phyloP scores from a whole-genome alignment of 495 filamentous ascomycete genomes.

The Xylaria acuta region DNA sequence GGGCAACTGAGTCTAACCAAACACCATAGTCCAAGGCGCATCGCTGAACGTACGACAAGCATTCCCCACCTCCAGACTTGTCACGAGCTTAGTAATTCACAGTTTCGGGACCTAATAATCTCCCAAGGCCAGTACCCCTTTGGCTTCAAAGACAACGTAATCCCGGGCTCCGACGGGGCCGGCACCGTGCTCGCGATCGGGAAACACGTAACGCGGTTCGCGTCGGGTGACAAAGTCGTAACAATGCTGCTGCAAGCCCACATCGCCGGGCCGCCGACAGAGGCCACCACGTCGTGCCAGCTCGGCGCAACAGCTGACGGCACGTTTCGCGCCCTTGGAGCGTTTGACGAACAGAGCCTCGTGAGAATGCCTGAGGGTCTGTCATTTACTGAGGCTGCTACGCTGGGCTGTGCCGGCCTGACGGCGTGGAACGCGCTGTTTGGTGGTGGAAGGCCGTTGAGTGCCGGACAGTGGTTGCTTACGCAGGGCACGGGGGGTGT shows the following conservation, averaged over 20 bases:
- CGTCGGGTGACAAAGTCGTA: background rate
- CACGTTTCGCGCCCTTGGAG: background rate
- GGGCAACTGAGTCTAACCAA: background rate
- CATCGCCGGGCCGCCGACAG: background rate
- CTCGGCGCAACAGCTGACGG: background rate
- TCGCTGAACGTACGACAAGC: background rate
- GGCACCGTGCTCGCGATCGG: conserved; percentile 67
- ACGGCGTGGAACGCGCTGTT: background rate
- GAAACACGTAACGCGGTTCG: conserved; percentile 57
- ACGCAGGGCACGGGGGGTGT: conserved; percentile 47
- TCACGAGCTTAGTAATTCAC: background rate
- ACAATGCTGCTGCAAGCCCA: background rate
- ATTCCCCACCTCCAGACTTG: background rate
- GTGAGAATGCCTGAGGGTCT: background rate
- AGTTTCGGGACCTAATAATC: background rate
- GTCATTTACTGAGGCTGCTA: background rate
- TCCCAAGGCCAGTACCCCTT: conserved; percentile 39
- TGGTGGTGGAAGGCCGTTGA: conserved; percentile 35
- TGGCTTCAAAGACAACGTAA: conserved; percentile 52
- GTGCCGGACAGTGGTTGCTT: conserved; percentile 39
- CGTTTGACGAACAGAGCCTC: background rate
- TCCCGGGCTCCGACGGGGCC: conserved; percentile 71
- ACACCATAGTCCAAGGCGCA: background rate
- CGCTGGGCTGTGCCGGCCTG: background rate
- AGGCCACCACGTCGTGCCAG: background rate